Base-by-base conservation (phyloP, 139 green algal species). In the Volvox africanus region DNA sequence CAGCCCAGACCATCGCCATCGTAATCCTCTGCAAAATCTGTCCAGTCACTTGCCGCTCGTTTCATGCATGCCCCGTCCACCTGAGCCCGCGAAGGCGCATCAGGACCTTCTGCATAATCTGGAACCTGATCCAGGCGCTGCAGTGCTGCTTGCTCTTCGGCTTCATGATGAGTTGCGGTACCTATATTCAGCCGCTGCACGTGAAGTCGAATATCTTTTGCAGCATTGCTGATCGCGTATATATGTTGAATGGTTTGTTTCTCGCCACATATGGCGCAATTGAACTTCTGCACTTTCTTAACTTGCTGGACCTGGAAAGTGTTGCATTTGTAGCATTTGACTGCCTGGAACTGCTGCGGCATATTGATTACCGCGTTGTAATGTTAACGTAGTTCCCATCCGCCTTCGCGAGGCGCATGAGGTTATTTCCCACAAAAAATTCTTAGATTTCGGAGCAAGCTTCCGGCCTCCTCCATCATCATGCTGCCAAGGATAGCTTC, bases 211-310 rank as follows among this genome's bases (percentile, higher is more conserved):
- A 91, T 82, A 28, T 91, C 88, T 30, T 87, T 87, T 2, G 73
- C 82, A 6, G 69, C 30, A 24, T 80, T 20, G 61, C 73, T 68
- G 26, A 88, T 86, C 71, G 91, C 91, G 44, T 78, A 89, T 1
- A 93, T 68, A 19, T 82, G 79, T 24, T 86, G 79, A n/a, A 91
- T 67, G 2, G 68, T 89, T 26, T 93, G 91, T 22, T 86, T 93
- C 12, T 69, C 67, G 33, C 80, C 33, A 28, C 91, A 93, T 0
- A 88, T 55, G 0, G 35, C 77, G 50, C 91, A 93, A 17, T 16
- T 5, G 24, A 89, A 93, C 35, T 87, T 91, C 78, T 71, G 82
- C 0, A 80, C 68, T 61, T 93, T 93, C 21, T 90, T 93, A 2
- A 88, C 85, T 22, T 87, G 86, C 61, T 91, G 83, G 0, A 76